A percentile compares a stretch with the other conserved stretches of the same genome.
These are phyloP conservation scores for Rhododendron molle DNA, from an alignment of 148 eudicot genomes.

Conservation along the genomic window DNA sequence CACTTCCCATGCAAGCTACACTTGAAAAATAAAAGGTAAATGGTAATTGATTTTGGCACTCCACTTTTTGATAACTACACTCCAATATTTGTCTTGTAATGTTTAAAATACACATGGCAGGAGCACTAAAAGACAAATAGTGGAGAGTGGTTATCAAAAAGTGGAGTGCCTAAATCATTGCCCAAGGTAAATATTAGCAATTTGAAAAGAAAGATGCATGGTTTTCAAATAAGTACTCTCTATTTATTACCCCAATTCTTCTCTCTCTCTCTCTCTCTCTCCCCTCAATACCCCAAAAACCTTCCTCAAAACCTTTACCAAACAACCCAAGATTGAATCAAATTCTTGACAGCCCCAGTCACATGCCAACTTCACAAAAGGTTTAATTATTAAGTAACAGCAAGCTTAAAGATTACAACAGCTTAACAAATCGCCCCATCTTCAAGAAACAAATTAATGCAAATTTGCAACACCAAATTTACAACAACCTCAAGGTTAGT, in stretches of 20 bases:
- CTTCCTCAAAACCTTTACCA: too few species aligned
- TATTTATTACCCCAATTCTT: too few species aligned
- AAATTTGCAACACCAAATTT: not conserved
- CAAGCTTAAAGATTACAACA: not conserved
- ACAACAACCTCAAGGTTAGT: not conserved
- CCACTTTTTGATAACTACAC: too few species aligned
- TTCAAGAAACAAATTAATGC: not conserved
- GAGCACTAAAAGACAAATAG: too few species aligned
- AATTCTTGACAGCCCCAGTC: not conserved
- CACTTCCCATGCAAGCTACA: not conserved
- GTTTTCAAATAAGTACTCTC: not conserved
- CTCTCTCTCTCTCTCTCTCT: too few species aligned
- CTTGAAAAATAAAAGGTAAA: too few species aligned
- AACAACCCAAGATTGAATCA: not conserved
- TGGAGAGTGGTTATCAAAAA: too few species aligned
- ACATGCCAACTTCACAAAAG: not conserved
- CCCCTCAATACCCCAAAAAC: not conserved
- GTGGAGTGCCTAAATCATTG: too few species aligned
- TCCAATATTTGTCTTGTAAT: too few species aligned
- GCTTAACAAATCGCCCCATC: not conserved
- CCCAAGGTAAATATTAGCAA: not conserved
- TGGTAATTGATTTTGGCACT: too few species aligned
- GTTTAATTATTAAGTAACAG: not conserved
- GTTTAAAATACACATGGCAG: too few species aligned
- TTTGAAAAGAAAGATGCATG: not conserved